Evolutionary conservation across 345 rosid species (phyloP).

Genomic region (Corchorus capsularis): DNA sequence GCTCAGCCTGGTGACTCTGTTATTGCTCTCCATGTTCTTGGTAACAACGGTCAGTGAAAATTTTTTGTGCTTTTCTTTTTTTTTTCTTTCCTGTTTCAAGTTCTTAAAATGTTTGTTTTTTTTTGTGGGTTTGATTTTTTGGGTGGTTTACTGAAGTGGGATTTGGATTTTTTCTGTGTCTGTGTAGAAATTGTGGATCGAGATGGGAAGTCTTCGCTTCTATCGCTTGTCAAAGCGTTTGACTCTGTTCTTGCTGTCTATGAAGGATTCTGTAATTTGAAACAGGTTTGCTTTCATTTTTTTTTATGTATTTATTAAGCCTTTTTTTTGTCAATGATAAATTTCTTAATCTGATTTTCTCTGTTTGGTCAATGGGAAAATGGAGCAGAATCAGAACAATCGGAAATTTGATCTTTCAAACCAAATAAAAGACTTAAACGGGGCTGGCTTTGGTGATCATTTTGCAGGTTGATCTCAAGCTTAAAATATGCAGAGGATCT

Average conservation of each 20-base stretch:
- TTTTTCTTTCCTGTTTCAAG: neutral
- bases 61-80: neutral
- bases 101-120: neutral
- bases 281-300: slow-evolving; percentile 57
- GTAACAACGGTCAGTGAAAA: slow-evolving; percentile 42
- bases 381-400: slow-evolving; percentile 1
- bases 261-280: slow-evolving; percentile 97
- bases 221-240: slow-evolving; percentile 80
- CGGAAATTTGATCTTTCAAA: neutral
- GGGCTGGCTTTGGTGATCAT: slow-evolving; percentile 15
- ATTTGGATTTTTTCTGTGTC: neutral
- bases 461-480: slow-evolving; percentile 89
- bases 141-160: neutral
- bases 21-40: slow-evolving; percentile 84
- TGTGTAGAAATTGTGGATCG: slow-evolving; percentile 53
- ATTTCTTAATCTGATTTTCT: neutral
- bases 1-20: slow-evolving; percentile 87
- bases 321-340: neutral
- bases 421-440: neutral
- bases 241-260: slow-evolving; percentile 84
- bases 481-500: slow-evolving; percentile 81
- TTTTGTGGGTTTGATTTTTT: slow-evolving; percentile 1
- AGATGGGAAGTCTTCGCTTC: slow-evolving; percentile 69
- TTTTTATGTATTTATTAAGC: neutral
- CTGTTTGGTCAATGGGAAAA: slow-evolving; percentile 16